Evolutionary conservation across 495 filamentous ascomycete species (phyloP).

Genomic region (Lophium mytilinum): DNA sequence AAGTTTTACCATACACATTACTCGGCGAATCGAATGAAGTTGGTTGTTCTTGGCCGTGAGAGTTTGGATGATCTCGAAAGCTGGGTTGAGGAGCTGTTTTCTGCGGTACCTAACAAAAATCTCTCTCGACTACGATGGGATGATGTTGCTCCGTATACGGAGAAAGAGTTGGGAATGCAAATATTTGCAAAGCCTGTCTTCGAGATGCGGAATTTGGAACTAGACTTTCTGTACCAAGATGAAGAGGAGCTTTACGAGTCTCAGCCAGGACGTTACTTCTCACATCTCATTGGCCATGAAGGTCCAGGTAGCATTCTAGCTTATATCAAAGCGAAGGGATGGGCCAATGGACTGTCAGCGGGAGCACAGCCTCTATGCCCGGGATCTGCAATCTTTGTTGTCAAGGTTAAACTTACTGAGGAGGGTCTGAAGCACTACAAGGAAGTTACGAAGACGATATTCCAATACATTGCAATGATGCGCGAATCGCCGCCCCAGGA

Average conservation of each 20-base stretch:
- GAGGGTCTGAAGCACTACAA: conserved; percentile 79
- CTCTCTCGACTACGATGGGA: conserved; percentile 77
- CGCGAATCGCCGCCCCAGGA: conserved; percentile 71
- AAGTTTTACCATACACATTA: conserved; percentile 86
- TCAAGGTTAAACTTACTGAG: conserved; percentile 74
- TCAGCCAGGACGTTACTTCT: conserved; percentile 83
- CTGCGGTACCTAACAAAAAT: conserved; percentile 75
- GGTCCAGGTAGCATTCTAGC: conserved; percentile 94
- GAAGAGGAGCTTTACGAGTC: conserved; percentile 75
- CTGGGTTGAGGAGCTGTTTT: conserved; percentile 86
- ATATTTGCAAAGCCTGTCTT: conserved; percentile 95
- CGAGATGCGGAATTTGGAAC: conserved; percentile 76
- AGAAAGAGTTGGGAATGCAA: conserved; percentile 64
- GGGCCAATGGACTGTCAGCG: conserved; percentile 81
- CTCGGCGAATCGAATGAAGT: conserved; percentile 93
- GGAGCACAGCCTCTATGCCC: conserved; percentile 71
- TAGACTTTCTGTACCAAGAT: conserved; percentile 84
- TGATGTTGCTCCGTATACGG: conserved; percentile 56
- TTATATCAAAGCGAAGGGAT: conserved; percentile 90
- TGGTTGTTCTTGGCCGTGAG: conserved; percentile 84
- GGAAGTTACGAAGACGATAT: conserved; percentile 79
- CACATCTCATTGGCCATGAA: conserved; percentile 93
- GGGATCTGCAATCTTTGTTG: conserved; percentile 74
- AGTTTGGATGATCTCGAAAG: conserved; percentile 77
- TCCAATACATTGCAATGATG: conserved; percentile 90